phyloP scores from a whole-genome alignment of 345 rosid genomes.

The Melaleuca alternifolia region DNA sequence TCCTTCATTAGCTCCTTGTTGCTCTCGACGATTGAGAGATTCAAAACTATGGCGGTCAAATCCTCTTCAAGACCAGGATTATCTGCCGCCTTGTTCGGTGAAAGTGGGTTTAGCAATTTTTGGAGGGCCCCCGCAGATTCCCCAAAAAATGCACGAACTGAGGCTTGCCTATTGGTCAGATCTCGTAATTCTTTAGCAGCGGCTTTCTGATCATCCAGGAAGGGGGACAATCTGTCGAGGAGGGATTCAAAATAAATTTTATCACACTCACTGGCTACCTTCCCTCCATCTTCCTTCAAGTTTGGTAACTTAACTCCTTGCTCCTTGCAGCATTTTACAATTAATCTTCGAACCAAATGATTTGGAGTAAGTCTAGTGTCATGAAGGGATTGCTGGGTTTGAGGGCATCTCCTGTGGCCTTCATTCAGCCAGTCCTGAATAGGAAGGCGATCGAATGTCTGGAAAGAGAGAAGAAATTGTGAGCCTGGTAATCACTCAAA shows the following conservation, averaged over 20 bases:
- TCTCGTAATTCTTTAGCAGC: constrained; percentile 40
- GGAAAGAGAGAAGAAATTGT: not conserved
- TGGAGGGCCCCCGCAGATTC: constrained; percentile 18
- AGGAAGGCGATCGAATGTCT: constrained; percentile 46
- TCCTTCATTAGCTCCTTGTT: constrained; percentile 28
- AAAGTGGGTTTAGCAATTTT: constrained; percentile 28
- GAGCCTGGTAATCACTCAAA: not conserved
- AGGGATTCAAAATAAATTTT: constrained; percentile 17
- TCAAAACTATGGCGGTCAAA: constrained; percentile 31
- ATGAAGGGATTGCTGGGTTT: constrained; percentile 25
- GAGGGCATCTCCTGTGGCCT: constrained; percentile 41
- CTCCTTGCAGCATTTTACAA: constrained; percentile 34
- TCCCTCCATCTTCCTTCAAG: not conserved
- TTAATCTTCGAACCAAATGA: constrained; percentile 29
- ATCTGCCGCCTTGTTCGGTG: not conserved
- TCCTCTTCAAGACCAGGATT: constrained; percentile 35
- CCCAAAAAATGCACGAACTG: constrained; percentile 22
- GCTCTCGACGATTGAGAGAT: constrained; percentile 28
- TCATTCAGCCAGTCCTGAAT: constrained; percentile 30
- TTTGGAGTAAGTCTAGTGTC: constrained; percentile 32
- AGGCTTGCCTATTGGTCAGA: constrained; percentile 31
- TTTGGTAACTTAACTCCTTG: constrained; percentile 19
- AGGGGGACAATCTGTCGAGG: constrained; percentile 33
- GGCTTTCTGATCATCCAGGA: constrained; percentile 27
- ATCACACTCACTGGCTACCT: constrained; percentile 9